Evolutionary conservation across 345 rosid species (phyloP).

Genomic region (Boechera divaricarpa): DNA sequence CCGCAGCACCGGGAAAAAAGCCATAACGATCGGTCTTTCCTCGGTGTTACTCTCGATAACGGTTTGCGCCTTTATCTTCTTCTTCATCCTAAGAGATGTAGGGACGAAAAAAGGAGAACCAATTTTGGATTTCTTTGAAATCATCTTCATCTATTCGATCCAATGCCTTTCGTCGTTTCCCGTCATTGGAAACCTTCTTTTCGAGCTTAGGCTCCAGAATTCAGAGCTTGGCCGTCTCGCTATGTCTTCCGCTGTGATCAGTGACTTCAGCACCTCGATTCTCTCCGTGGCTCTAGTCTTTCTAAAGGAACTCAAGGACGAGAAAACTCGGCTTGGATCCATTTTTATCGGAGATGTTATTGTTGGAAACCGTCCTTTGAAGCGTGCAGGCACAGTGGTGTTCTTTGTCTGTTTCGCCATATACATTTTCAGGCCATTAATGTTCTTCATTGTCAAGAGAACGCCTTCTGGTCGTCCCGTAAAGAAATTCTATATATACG

Average conservation of each 20-base stretch:
- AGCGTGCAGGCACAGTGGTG: slow-evolving; percentile 27
- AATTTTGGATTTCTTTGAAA: background rate
- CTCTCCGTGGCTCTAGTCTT: slow-evolving; percentile 27
- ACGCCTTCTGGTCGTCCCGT: slow-evolving; percentile 53
- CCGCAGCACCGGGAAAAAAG: slow-evolving; percentile 41
- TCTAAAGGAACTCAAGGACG: slow-evolving; percentile 36
- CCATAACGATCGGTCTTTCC: slow-evolving; percentile 42
- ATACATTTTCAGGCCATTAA: slow-evolving; percentile 39
- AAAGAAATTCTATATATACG: slow-evolving; percentile 29
- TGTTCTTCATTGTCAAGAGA: slow-evolving; percentile 38
- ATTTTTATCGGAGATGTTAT: slow-evolving; percentile 39
- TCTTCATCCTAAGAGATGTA: slow-evolving; percentile 21
- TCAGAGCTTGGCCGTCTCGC: slow-evolving; percentile 60
- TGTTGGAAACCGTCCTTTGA: slow-evolving; percentile 35
- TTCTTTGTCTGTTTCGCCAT: slow-evolving; percentile 29
- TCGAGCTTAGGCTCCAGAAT: slow-evolving; percentile 56
- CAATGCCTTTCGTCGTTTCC: slow-evolving; percentile 52
- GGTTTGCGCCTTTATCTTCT: slow-evolving; percentile 40
- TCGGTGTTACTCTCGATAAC: slow-evolving; percentile 44
- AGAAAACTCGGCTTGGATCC: slow-evolving; percentile 37
- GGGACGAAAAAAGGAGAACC: slow-evolving; percentile 32
- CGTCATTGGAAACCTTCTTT: slow-evolving; percentile 51
- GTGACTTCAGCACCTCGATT: slow-evolving; percentile 41
- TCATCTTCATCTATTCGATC: slow-evolving; percentile 29
- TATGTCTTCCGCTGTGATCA: slow-evolving; percentile 53